A percentile compares a stretch with the other conserved stretches of the same genome.
phyloP scores from a whole-genome alignment of 2,329 filamentous ascomycete species.

The Microcera coccophila region DNA sequence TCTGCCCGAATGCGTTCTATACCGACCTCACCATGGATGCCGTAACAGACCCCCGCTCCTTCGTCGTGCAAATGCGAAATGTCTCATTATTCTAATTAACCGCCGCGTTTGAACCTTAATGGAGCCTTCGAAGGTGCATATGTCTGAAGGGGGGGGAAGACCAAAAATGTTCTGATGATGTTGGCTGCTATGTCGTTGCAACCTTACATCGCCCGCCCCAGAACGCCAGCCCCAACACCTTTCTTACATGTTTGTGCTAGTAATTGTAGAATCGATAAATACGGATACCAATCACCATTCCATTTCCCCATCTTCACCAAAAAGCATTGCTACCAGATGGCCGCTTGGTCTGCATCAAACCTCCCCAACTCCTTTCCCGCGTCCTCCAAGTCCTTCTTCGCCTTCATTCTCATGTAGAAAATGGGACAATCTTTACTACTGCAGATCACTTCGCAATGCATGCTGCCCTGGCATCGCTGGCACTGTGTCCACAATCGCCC shows the following conservation, averaged over 20 bases:
- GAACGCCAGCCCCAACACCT: neutral
- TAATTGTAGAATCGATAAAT: too few relatives aligned
- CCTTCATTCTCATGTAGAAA: conserved; percentile 99
- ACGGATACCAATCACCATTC: neutral
- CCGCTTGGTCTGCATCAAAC: conserved; percentile 81
- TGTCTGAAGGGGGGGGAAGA: too few relatives aligned
- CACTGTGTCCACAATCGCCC: conserved; percentile 96
- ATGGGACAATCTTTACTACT: conserved; percentile 95
- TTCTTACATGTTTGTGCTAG: neutral
- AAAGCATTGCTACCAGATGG: conserved; percentile 46
- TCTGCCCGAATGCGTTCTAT: neutral
- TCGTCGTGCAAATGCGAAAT: neutral
- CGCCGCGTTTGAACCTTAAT: too few relatives aligned
- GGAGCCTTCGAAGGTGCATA: neutral
- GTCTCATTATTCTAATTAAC: too few relatives aligned
- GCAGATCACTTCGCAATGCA: conserved; percentile 98
- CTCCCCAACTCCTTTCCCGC: conserved; percentile 82
- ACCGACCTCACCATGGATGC: neutral
- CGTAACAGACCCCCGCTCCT: neutral
- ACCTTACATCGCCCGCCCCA: neutral
- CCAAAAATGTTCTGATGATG: neutral
- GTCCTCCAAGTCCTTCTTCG: conserved; percentile 97
- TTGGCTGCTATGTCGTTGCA: neutral
- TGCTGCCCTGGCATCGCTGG: conserved; percentile 93
- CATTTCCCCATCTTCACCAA: neutral